phyloP scores from a whole-genome alignment of 1,284 basidiomycete genomes.

The Mycosarcoma maydis region DNA sequence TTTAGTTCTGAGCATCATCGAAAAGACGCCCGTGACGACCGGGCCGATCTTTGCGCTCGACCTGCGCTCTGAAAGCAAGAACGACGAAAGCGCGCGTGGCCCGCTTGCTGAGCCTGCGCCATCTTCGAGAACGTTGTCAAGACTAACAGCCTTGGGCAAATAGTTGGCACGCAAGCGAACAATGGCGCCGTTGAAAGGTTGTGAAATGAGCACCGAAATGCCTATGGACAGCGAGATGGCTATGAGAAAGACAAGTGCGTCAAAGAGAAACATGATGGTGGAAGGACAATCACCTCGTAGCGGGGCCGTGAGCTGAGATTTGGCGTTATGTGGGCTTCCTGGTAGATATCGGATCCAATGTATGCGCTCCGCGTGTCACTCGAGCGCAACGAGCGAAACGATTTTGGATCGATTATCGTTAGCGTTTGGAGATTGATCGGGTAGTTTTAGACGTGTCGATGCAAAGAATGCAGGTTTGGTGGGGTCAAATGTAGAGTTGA shows the following conservation, averaged over 20 bases:
- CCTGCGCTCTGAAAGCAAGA: slow-evolving; percentile 50
- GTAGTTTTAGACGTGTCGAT: too few species aligned
- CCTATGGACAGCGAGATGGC: slow-evolving; percentile 50
- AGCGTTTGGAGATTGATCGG: too few species aligned
- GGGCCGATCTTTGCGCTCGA: slow-evolving; percentile 62
- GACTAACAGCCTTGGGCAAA: slow-evolving; percentile 62
- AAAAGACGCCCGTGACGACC: slow-evolving; percentile 57
- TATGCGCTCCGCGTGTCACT: too few species aligned
- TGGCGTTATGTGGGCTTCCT: background rate
- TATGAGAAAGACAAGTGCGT: slow-evolving; percentile 43
- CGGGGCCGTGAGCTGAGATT: background rate
- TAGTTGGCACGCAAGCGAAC: slow-evolving; percentile 65
- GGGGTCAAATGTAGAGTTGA: too few species aligned
- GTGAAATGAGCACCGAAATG: slow-evolving; percentile 54
- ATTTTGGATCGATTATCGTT: too few species aligned
- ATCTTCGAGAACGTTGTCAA: slow-evolving; percentile 64
- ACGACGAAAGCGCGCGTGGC: slow-evolving; percentile 45
- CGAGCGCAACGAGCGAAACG: too few species aligned
- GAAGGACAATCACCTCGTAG: background rate
- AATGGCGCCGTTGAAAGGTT: slow-evolving; percentile 61
- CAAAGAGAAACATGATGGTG: slow-evolving; percentile 29
- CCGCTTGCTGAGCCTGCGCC: slow-evolving; percentile 28
- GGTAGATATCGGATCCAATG: background rate
- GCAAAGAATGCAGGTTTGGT: too few species aligned
- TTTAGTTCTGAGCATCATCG: slow-evolving; percentile 59